Percentiles rank a stretch among this genome's conserved stretches.
Evolutionary conservation across 768 basidiomycete species (phyloP).

Genomic region (Termitomyces sp.): DNA sequence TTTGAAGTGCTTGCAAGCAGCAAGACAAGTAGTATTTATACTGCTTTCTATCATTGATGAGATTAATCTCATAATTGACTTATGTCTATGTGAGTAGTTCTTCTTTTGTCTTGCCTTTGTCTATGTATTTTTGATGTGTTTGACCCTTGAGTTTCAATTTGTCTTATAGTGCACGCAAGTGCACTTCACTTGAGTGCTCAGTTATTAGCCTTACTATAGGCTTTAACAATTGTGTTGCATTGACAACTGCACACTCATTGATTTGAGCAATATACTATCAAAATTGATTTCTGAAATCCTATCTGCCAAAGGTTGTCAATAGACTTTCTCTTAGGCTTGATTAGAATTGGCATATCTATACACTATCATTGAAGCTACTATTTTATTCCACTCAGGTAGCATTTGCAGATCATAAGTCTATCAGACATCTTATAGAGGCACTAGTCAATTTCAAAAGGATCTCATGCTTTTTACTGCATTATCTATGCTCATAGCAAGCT

Average conservation of each 20-base stretch:
- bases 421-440: not conserved
- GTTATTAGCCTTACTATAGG: not conserved
- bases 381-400: not conserved
- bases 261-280: not conserved
- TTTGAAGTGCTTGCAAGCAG: conserved; percentile 21
- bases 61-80: conserved; percentile 32
- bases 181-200: not conserved
- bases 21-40: not conserved
- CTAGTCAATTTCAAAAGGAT: not conserved
- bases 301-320: too few relatives aligned
- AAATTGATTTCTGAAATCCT: not conserved
- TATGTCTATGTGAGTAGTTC: conserved; percentile 10
- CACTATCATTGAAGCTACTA: not conserved
- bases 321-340: not conserved
- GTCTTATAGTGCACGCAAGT: not conserved
- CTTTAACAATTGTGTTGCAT: not conserved
- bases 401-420: not conserved
- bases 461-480: not conserved
- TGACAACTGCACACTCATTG: not conserved
- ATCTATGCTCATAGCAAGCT: not conserved
- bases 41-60: conserved; percentile 26
- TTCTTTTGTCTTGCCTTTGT: conserved; percentile 3
- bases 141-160: not conserved
- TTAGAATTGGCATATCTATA: too few relatives aligned
- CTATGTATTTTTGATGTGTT: not conserved